Base-by-base conservation (phyloP, 148 eudicot genomes). In the Selenicereus undatus region DNA sequence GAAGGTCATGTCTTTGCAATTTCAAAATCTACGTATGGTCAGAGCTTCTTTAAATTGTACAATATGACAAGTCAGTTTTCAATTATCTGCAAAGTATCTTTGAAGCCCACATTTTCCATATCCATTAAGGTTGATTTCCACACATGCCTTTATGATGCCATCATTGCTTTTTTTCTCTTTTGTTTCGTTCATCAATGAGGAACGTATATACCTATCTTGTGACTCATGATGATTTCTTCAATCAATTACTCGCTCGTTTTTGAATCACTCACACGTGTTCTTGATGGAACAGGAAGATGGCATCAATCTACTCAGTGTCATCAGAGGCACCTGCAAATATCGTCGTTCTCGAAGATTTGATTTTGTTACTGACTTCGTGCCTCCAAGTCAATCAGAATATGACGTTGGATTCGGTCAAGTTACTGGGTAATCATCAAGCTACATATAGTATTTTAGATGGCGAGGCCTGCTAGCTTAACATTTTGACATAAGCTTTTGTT, bases 201-300 rank as follows among this genome's bases (percentile, higher is more conserved):
- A 32, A 45, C 18, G 5, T 11, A 48, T 12, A 36, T 43, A 17
- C 76, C n/a, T 43, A 24, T 26, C 76, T 50, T 74, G 32, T 60
- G 17, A 73, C 11, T 27, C 24, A 42, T 43, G 54, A 22, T 24
- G 39, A 39, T 8, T 72, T 32, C 51, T 72, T 39, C 21, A 39
- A 73, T 43, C 4, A 42, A n/a, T 11, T 24, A 50, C 3, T 52
- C n/a, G 2, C 18, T 27, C 2, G 48, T 74, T 50, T 48, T 45
- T 12, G 20, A 1, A 75, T 75, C 32, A 6, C 39, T 29, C 39
- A 75, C 30, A 13, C 7, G 29, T 29, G 78, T 48, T 35, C 32
- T 70, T 82, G 6, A 70, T 81, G 74, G 27, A 87, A 90, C 93
- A 96, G 99, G 99, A 96, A 89, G 97, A 93, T 84, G 95, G 95